Evolutionary conservation across 2,329 filamentous ascomycete species (phyloP).

Genomic region (Cladosporium sp.): DNA sequence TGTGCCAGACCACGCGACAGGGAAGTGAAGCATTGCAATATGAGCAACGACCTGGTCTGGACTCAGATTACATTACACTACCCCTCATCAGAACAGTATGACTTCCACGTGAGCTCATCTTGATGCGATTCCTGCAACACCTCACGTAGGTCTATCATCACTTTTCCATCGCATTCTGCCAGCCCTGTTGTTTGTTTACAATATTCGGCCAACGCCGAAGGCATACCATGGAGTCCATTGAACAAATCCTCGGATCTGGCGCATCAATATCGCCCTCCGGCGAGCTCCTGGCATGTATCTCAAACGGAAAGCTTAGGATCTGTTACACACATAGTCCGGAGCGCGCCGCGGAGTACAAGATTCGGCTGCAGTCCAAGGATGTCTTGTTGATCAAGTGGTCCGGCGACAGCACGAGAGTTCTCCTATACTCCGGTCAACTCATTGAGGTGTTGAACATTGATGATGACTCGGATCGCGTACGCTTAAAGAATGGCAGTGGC

Average conservation of each 20-base stretch:
- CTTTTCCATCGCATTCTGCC: background rate
- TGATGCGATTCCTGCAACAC: background rate
- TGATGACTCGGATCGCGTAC: constrained; percentile 44
- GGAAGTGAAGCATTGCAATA: background rate
- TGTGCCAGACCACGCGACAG: background rate
- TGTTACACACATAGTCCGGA: constrained; percentile 8
- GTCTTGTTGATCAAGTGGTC: constrained; percentile 22
- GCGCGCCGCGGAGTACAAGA: constrained; percentile 16
- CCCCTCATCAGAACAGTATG: background rate
- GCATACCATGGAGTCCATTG: constrained; percentile 11
- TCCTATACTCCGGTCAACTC: constrained; percentile 18
- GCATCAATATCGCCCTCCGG: constrained; percentile 16
- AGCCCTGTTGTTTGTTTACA: constrained; percentile 3
- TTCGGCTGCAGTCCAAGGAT: constrained; percentile 19
- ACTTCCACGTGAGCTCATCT: background rate
- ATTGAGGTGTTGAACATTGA: constrained; percentile 45
- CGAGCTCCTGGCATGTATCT: constrained; percentile 11
- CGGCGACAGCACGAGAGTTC: constrained; percentile 17
- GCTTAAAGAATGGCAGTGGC: constrained; percentile 50
- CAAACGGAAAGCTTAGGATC: constrained; percentile 19
- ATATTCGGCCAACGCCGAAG: background rate
- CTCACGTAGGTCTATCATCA: background rate
- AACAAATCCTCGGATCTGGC: constrained; percentile 7
- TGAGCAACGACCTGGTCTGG: background rate
- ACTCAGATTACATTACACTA: background rate